Base-by-base conservation (phyloP, 73 alveolate species). In the Paramecium sonneborni region DNA sequence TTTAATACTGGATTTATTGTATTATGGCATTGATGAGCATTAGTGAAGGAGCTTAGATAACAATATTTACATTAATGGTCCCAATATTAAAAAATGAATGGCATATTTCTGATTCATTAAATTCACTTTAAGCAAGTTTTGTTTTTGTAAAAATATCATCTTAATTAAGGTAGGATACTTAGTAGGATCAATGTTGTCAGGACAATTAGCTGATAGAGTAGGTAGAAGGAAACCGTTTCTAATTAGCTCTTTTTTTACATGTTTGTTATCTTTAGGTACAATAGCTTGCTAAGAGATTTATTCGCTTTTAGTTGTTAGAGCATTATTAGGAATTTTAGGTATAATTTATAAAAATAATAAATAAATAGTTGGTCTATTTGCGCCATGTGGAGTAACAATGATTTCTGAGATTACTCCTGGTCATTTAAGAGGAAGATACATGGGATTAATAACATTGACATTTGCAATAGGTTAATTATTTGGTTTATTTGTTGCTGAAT, bases 51-150 rank as follows among this genome's bases (percentile, higher is more conserved):
- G 84, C 94, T n/a, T 32, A 88, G 34, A 82, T 88, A 14, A 69
- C 94, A 5, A 58, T 88, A 56, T 88, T 88, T 72, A 88, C 94
- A 20, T 69, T 88, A 44, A 88, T 88, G 94, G 74, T 88, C 15
- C 94, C 94, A 12, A 69, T 88, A 20, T 62, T 88, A 48, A 88
- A 88, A 70, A 88, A 88, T 41, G 94, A 88, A 70, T 88, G 94
- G 94, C 44, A 88, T 28, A 67, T 88, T 23, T n/a, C 55, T 12
- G 94, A 88, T 70, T 57, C 74, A 34, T 62, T 82, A 18, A 88
- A 88, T 82, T 88, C 94, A 28, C n/a, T 88, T 12, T 38, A 88
- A 70, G 94, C 87, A 1, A 69, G 94, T 57, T 69, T 88, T 28
- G 84, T 88, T 23, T 88, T 88, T 48, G 70, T 72, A 72, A 35